Conservation (phyloP, 768 basidiomycete species). For the Kwoniella heveanensis region DNA sequence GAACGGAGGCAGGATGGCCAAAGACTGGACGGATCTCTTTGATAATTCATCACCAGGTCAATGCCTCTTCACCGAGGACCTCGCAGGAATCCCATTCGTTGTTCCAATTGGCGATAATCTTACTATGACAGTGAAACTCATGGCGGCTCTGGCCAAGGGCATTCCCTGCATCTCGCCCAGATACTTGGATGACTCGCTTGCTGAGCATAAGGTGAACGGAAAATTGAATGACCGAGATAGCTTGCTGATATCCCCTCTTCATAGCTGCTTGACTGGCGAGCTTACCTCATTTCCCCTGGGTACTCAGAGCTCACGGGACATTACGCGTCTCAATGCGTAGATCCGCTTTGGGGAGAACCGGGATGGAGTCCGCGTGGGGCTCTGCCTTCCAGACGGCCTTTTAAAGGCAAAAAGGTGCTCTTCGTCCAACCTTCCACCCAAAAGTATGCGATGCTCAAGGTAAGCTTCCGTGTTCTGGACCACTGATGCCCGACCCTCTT, state of each 20-base stretch:
- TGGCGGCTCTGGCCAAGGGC: constrained; percentile 79
- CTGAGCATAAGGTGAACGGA: constrained; percentile 17
- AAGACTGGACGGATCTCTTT: constrained; percentile 30
- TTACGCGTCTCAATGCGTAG: constrained; percentile 61
- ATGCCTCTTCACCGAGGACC: constrained; percentile 15
- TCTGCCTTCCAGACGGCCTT: constrained; percentile 24
- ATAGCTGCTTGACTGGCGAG: constrained; percentile 63
- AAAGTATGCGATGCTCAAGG: constrained; percentile 20
- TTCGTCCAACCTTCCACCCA: constrained; percentile 25
- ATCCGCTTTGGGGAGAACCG: constrained; percentile 61
- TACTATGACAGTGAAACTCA: constrained; percentile 70
- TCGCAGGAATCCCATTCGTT: constrained; percentile 24
- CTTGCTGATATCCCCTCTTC: constrained; percentile 14
- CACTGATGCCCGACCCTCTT: too few relatives aligned
- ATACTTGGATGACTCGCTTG: constrained; percentile 57
- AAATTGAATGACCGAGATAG: too few relatives aligned
- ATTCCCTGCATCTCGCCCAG: constrained; percentile 73
- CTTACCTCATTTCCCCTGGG: constrained; percentile 65
- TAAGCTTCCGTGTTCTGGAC: constrained; percentile 12
- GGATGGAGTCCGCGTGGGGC: constrained; percentile 57
- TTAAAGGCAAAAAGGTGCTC: constrained; percentile 32
- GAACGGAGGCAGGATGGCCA: constrained; percentile 22
- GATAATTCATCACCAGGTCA: constrained; percentile 8
- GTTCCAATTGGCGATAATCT: constrained; percentile 15
- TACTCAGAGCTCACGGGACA: constrained; percentile 58